phyloP scores from a whole-genome alignment of 768 basidiomycete species.

The Pleurotus citrinopileatus region DNA sequence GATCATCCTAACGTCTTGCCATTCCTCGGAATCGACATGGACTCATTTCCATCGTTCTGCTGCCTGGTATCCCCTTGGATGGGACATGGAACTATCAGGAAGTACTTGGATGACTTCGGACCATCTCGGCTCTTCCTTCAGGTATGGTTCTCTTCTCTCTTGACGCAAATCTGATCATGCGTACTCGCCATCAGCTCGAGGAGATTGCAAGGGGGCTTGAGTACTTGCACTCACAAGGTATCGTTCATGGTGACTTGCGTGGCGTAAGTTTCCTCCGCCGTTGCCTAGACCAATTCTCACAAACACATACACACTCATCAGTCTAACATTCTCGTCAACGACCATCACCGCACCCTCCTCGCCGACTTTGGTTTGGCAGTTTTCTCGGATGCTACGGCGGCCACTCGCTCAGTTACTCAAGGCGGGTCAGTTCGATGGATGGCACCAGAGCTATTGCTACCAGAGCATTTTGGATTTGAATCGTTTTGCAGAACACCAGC shows the following conservation, averaged over 20 bases:
- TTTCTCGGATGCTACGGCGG: slow-evolving; percentile 18
- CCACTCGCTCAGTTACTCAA: slow-evolving; percentile 12
- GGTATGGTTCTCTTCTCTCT: slow-evolving; percentile 8
- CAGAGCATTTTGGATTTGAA: slow-evolving; percentile 17
- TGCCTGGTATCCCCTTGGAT: slow-evolving; percentile 30
- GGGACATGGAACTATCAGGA: slow-evolving; percentile 21
- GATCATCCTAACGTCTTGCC: slow-evolving; percentile 25
- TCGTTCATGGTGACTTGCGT: slow-evolving; percentile 20
- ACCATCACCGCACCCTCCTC: slow-evolving; percentile 17
- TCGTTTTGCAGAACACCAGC: slow-evolving; percentile 15
- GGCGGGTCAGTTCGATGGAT: slow-evolving; percentile 25
- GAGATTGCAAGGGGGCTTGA: slow-evolving; percentile 21
- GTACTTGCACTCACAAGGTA: slow-evolving; percentile 18
- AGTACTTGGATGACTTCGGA: slow-evolving; percentile 18
- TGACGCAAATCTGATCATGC: not conserved
- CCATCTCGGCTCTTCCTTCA: slow-evolving; percentile 17
- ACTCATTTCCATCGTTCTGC: slow-evolving; percentile 18
- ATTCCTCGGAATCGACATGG: slow-evolving; percentile 22
- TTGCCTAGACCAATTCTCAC: not conserved
- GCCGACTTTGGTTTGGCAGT: slow-evolving; percentile 29
- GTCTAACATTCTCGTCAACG: slow-evolving; percentile 24
- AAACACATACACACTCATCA: not conserved
- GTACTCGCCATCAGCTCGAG: slow-evolving; percentile 10
- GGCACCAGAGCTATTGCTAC: slow-evolving; percentile 26
- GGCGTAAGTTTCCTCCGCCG: slow-evolving; percentile 15